Base-by-base conservation (phyloP, 1,284 basidiomycete species). In the Gomphus bonarii region DNA sequence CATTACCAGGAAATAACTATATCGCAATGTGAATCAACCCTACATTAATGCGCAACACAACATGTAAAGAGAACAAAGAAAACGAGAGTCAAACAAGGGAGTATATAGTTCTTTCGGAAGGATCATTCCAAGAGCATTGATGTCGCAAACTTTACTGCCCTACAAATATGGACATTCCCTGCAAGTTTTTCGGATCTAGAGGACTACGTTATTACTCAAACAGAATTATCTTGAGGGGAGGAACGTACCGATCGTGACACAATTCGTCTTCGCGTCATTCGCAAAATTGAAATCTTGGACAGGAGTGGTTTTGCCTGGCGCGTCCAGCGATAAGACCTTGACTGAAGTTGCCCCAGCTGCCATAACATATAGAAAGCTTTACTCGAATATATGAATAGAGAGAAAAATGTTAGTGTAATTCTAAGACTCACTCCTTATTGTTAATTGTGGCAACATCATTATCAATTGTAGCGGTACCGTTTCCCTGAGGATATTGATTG, bases 301-400 rank as follows among this genome's bases (percentile, higher is more conserved):
- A 35, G 65, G 66, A 18, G 64, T 60, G 0, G 72, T 72, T 52
- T 73, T 61, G 30, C 75, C 75, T 7, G 73, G 70, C 8, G 66
- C 73, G 58, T 70, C 64, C 54, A 78, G 65, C 28, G 71, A 68
- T 30, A 76, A 58, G 50, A 76, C 75, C 56, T 74, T 69, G 61
- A 79, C 64, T 18, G 68, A 58, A 2, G 72, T 74, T 16, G 70
- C 65, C 61, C 72, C 73, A 1, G 75, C 64, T 18, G 72, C 67
- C 50, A 77, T 60, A 35, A 79, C 68, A 64, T 73, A 77, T 59
- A 76, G 64, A 69, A 74, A 76, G 64, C 75, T 76, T 22, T 18
- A 30, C n/a, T 40, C 38, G n/a, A 40, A 16, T 40, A n/a, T 12
- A 7, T 40, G 38, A 40, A 18, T n/a, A 30, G 11, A n/a, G 12